These are phyloP conservation scores for Naegleria gruberi DNA, from an alignment of 208 protist species.

Conservation along the genomic window DNA sequence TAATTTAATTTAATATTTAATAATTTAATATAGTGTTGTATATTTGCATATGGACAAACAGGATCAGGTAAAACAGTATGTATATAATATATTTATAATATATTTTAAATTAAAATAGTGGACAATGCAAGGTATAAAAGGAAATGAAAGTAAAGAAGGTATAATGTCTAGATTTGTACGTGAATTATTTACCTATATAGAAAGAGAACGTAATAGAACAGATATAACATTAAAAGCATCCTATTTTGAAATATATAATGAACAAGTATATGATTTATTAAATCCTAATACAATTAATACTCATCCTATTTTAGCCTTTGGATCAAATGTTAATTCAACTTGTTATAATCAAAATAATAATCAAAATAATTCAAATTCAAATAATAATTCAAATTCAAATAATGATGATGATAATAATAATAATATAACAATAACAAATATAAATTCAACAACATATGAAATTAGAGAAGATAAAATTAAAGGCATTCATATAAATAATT, in stretches of 20 bases:
- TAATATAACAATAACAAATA: no score
- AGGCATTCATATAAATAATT: constrained; percentile 25
- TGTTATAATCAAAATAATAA: no score
- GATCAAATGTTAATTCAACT: background rate
- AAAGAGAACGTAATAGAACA: constrained; percentile 13
- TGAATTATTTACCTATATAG: background rate
- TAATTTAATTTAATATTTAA: background rate
- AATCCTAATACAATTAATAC: constrained; percentile 29
- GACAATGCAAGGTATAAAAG: constrained; percentile 23
- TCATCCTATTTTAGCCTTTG: no score
- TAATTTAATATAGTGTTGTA: background rate
- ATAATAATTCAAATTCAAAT: background rate
- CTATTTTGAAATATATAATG: constrained; percentile 11
- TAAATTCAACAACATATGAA: no score
- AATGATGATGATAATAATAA: background rate
- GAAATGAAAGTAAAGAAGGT: constrained; percentile 20
- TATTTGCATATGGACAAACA: background rate
- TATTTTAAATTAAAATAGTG: no score
- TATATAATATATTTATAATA: no score
- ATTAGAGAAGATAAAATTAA: constrained; percentile 10
- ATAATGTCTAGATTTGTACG: constrained; percentile 28
- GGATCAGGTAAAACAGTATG: background rate
- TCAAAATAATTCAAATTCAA: no score
- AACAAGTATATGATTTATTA: background rate
- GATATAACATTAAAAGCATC: constrained; percentile 40